Evolutionary conservation across 179 eudicot species (phyloP).

Genomic region (Patellifolia procumbens): DNA sequence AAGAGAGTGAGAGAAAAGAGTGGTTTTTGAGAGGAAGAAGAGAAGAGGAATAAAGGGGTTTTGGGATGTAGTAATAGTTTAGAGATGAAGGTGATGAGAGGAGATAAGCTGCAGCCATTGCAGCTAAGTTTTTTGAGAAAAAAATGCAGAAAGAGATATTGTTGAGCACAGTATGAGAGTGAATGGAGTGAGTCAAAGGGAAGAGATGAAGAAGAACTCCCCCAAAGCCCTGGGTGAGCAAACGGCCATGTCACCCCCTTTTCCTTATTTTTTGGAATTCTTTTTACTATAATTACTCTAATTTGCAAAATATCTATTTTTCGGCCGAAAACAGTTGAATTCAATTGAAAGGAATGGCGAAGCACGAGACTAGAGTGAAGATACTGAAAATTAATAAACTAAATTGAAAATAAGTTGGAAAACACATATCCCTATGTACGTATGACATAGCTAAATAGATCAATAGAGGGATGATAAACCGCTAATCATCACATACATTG

Average conservation of each 20-base stretch:
- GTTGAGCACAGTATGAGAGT: not conserved
- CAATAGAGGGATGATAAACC: too few relatives aligned
- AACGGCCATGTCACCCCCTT: constrained; percentile 16
- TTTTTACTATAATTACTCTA: not conserved
- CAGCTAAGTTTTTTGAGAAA: not conserved
- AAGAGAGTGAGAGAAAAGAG: constrained; percentile 25
- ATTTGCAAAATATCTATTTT: not conserved
- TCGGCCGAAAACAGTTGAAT: too few relatives aligned
- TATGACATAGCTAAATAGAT: too few relatives aligned
- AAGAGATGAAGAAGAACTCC: too few relatives aligned
- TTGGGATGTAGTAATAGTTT: not conserved
- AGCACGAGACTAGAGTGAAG: too few relatives aligned
- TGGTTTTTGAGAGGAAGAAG: constrained; percentile 28
- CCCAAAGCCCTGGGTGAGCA: not conserved
- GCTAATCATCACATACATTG: too few relatives aligned
- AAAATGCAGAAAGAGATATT: not conserved
- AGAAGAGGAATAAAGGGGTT: constrained; percentile 22
- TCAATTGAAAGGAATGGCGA: too few relatives aligned
- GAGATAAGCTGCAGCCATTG: constrained; percentile 45
- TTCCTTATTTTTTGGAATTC: too few relatives aligned
- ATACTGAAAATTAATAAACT: too few relatives aligned
- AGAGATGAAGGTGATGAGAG: constrained; percentile 38
- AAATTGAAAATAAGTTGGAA: too few relatives aligned
- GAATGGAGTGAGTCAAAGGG: too few relatives aligned
- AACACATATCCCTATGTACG: too few relatives aligned